Conservation (phyloP, 257 asterid species). For the Cynanchum wilfordii region DNA sequence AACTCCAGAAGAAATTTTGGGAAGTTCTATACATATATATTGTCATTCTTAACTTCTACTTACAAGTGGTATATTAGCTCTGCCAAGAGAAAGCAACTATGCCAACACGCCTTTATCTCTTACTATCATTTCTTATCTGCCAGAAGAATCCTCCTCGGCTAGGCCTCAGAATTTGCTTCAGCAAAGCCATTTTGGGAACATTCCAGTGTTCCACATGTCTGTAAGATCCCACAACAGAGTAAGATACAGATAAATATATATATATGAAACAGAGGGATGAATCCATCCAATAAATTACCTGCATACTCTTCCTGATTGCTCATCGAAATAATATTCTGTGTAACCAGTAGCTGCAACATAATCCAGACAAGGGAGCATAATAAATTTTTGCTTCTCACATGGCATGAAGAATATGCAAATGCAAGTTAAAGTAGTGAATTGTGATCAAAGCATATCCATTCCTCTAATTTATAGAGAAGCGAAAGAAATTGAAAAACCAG, state of each 20-base stretch:
- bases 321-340: constrained; percentile 77
- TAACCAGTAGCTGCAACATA: constrained; percentile 85
- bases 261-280: background rate
- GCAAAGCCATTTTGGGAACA: constrained; percentile 90
- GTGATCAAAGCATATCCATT: background rate
- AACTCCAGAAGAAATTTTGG: too few species aligned
- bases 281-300: constrained; percentile 30
- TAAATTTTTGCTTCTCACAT: background rate
- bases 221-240: constrained; percentile 15
- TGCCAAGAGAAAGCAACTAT: too few species aligned
- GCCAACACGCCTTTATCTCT: too few species aligned
- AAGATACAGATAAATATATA: background rate
- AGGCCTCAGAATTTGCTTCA: constrained; percentile 76
- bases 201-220: constrained; percentile 97
- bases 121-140: constrained; percentile 3
- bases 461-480: background rate
- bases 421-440: background rate
- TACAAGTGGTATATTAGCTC: too few species aligned
- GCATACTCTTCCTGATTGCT: constrained; percentile 75
- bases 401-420: background rate
- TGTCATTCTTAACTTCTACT: too few species aligned
- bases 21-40: too few species aligned
- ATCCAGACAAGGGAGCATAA: background rate
- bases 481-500: background rate
- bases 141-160: constrained; percentile 26